Evolutionary conservation across 1,284 basidiomycete genomes (phyloP).

Genomic region (Bondarzewia mesenterica): DNA sequence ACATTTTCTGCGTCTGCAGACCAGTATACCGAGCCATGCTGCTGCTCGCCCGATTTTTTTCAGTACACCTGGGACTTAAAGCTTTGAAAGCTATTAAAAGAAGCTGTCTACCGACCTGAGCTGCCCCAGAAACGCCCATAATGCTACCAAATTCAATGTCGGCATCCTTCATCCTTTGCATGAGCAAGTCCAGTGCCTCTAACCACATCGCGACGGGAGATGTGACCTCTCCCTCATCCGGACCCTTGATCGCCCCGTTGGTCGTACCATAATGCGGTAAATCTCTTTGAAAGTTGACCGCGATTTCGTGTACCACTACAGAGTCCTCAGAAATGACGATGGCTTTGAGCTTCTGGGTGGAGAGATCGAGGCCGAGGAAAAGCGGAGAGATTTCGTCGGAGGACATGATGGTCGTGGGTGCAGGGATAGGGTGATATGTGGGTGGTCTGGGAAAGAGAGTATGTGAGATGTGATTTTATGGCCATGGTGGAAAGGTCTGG

Average conservation of each 20-base stretch:
- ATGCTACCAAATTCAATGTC: constrained; percentile 54
- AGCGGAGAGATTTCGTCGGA: constrained; percentile 31
- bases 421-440: no score
- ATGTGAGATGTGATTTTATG: no score
- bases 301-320: constrained; percentile 59
- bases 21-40: constrained; percentile 92
- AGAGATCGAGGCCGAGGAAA: constrained; percentile 84
- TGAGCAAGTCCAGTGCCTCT: constrained; percentile 76
- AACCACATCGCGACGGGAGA: constrained; percentile 82
- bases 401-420: no score
- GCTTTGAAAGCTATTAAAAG: neutral
- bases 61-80: neutral
- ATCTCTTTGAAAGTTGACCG: constrained; percentile 79
- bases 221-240: constrained; percentile 62
- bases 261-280: constrained; percentile 66
- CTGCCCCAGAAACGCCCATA: constrained; percentile 64
- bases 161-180: constrained; percentile 57
- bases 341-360: constrained; percentile 83
- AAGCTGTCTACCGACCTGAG: constrained; percentile 42
- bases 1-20: constrained; percentile 46
- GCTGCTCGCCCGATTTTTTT: constrained; percentile 33
- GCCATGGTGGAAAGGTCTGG: no score
- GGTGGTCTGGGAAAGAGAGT: no score
- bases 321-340: constrained; percentile 57
- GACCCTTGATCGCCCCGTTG: constrained; percentile 66